Evolutionary conservation across 148 eudicot genomes (phyloP), one percentile per base, ranked within the genome.

Genomic region (Tetragonia tetragonoides): DNA sequence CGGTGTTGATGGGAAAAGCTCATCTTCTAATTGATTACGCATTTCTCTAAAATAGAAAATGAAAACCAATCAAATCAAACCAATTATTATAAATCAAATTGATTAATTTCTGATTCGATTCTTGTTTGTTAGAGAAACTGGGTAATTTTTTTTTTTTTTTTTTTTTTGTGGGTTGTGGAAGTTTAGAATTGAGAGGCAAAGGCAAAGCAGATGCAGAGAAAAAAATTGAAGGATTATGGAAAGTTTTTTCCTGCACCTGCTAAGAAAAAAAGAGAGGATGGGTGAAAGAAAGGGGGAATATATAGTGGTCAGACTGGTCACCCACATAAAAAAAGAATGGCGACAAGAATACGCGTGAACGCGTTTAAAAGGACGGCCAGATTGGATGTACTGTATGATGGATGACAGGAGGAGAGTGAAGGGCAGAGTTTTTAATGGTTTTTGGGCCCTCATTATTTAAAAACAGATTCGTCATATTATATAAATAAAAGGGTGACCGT

Each of bases 1-100:
- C 10, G 93, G 97, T 16, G 97, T 92, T 7, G 92, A 86, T 0
- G 91, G 93, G 51, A 90, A 88, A 60, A 87, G 44, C 12, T 91
- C 89, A 14, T 91, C 93, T 57, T 89, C 87, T 65, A 87, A 72
- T 18, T 87, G 83, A 12, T 82, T 28, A 28, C 34, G 34, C 34
- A 28, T 28, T 28, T 28, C 34, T 28, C 34, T 28, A 28, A 28
- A 28, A 28, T 28, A 28, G 34, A 28, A 28, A 28, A 28, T 0
- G 34, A 28, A 28, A 28, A 0, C 34, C 34, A 28, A 28, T 28
- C 34, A 28, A 28, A 28, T 28, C 0, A n/a, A n/a, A n/a, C n/a
- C 86, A 87, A 87, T 83, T 39, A 5, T 81, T 68, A 1, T 5
- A 40, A 46, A 46, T 6, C 6, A 46, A 44, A 46, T 46, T 10